phyloP scores from a whole-genome alignment of 1,284 basidiomycete genomes.

The Chondrostereum purpureum region DNA sequence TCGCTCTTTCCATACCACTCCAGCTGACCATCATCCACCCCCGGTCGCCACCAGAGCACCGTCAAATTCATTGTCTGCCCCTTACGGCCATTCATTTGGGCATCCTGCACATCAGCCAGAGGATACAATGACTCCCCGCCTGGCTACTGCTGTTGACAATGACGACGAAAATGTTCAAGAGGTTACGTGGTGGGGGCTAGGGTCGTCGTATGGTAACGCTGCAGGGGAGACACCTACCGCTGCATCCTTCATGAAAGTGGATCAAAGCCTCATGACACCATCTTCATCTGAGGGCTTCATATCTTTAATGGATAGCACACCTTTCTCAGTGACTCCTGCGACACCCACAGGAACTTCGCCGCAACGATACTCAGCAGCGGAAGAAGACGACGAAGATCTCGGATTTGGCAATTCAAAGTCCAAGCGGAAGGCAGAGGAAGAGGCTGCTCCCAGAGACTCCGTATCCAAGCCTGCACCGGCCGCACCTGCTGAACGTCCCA shows the following conservation, averaged over 20 bases:
- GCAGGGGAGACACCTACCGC: constrained; percentile 59
- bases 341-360: constrained; percentile 20
- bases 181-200: constrained; percentile 54
- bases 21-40: constrained; percentile 33
- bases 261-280: constrained; percentile 29
- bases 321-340: constrained; percentile 36
- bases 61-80: too few species aligned
- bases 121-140: constrained; percentile 28
- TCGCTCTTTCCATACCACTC: constrained; percentile 42
- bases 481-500: constrained; percentile 29
- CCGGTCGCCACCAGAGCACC: constrained; percentile 46
- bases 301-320: constrained; percentile 75
- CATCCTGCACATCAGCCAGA: constrained; percentile 26
- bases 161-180: constrained; percentile 34
- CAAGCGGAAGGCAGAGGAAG: constrained; percentile 31
- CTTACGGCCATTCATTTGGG: constrained; percentile 39
- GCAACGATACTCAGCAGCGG: constrained; percentile 28
- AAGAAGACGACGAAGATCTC: constrained; percentile 81
- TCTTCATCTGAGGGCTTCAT: constrained; percentile 63
- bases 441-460: constrained; percentile 18
- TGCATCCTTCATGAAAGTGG: constrained; percentile 51
- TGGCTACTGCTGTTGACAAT: constrained; percentile 25
- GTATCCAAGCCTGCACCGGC: constrained; percentile 14
- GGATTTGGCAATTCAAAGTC: constrained; percentile 78
- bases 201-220: constrained; percentile 37